These are phyloP conservation scores for Wallacemonas sp. DNA, from an alignment of 208 protist genomes.

Conservation along the genomic window DNA sequence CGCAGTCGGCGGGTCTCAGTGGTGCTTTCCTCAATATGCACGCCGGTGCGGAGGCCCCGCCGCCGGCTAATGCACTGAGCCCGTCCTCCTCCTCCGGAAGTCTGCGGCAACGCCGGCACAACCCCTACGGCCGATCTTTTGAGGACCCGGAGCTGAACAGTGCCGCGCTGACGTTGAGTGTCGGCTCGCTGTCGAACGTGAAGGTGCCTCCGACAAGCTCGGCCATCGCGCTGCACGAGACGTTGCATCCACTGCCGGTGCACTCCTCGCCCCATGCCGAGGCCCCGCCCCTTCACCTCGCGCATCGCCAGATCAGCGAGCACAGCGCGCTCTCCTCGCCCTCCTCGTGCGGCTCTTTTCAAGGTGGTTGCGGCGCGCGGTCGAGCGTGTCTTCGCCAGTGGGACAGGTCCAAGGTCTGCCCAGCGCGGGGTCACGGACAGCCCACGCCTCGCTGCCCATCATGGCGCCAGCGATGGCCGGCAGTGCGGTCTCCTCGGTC, in stretches of 20 bases:
- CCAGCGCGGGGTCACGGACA: background rate
- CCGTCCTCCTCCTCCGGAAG: background rate
- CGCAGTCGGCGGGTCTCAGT: background rate
- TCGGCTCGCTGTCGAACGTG: background rate
- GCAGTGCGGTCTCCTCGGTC: no score
- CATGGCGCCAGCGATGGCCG: background rate
- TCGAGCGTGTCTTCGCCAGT: background rate
- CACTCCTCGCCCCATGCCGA: background rate
- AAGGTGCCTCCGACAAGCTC: background rate
- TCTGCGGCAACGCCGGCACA: slow-evolving; percentile 1
- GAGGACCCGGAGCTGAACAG: background rate
- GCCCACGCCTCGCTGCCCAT: background rate
- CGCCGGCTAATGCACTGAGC: background rate
- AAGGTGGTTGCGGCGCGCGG: background rate
- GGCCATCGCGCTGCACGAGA: background rate
- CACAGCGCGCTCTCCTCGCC: background rate
- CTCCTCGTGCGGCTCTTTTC: background rate
- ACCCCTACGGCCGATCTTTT: slow-evolving; percentile 6
- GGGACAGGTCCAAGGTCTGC: background rate
- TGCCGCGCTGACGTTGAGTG: background rate
- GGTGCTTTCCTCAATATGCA: no score
- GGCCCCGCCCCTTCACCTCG: background rate
- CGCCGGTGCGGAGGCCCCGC: background rate
- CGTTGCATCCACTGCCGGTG: background rate
- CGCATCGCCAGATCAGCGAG: background rate